Conservation (phyloP, 305 asterid species). For the Solanum chacoense region DNA sequence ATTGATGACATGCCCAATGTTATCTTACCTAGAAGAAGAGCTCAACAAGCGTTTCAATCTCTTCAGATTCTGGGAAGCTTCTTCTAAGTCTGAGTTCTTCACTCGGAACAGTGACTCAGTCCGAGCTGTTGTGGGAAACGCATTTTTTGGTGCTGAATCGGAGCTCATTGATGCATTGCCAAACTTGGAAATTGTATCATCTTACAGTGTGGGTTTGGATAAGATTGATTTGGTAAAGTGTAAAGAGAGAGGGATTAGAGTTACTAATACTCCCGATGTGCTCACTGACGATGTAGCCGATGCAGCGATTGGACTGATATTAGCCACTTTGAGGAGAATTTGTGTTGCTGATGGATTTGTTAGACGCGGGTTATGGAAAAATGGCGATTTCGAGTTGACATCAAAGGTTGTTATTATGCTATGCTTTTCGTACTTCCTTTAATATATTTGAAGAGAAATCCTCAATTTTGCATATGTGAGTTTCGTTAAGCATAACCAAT, state of each 20-base stretch:
- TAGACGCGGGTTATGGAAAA: constrained; percentile 38
- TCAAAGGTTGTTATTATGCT: constrained; percentile 34
- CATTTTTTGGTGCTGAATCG: constrained; percentile 48
- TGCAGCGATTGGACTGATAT: constrained; percentile 45
- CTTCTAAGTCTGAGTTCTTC: constrained; percentile 17
- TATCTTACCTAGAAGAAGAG: constrained; percentile 49
- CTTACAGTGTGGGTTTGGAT: constrained; percentile 68
- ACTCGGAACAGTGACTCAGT: constrained; percentile 25
- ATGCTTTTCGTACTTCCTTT: background rate
- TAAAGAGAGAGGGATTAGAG: constrained; percentile 53
- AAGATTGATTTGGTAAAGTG: constrained; percentile 59
- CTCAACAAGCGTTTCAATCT: constrained; percentile 56
- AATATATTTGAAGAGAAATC: background rate
- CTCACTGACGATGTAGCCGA: constrained; percentile 78
- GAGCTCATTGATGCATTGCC: constrained; percentile 53
- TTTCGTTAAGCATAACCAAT: background rate
- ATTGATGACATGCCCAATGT: constrained; percentile 45
- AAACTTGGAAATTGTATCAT: constrained; percentile 60
- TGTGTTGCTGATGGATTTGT: constrained; percentile 40
- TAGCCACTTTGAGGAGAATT: constrained; percentile 47
- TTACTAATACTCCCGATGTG: constrained; percentile 78
- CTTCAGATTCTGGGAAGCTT: constrained; percentile 45
- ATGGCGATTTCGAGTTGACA: constrained; percentile 32
- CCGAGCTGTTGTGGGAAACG: constrained; percentile 48
- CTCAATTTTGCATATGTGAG: background rate